These are phyloP conservation scores for Crinitomyces ghanaensis DNA, from an alignment of 805 yeast genomes.

Conservation along the genomic window DNA sequence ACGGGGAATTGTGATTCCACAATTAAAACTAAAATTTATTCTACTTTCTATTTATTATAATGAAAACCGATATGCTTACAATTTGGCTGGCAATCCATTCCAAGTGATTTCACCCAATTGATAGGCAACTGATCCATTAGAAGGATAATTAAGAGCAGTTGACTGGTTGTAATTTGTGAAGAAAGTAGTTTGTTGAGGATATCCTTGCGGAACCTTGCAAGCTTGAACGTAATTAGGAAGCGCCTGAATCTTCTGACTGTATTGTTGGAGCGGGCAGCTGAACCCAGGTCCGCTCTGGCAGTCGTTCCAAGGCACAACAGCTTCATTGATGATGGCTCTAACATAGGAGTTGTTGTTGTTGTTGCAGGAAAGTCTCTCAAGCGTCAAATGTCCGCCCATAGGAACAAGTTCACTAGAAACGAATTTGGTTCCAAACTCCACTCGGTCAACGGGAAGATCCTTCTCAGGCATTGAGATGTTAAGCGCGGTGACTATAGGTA, in stretches of 20 bases:
- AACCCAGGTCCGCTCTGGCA: slow-evolving; percentile 47
- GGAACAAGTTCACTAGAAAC: slow-evolving; percentile 41
- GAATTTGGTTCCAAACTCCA: slow-evolving; percentile 26
- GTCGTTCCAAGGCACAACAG: slow-evolving; percentile 38
- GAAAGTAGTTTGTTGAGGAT: slow-evolving; percentile 20
- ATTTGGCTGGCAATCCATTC: slow-evolving; percentile 11
- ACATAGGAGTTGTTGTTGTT: slow-evolving; percentile 29
- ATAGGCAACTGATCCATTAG: neutral
- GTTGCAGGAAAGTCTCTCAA: slow-evolving; percentile 40
- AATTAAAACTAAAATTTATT: no score
- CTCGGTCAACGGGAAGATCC: slow-evolving; percentile 32
- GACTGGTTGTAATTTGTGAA: slow-evolving; percentile 18
- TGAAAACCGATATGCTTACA: no score
- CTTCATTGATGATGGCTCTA: slow-evolving; percentile 41
- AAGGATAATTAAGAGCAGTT: slow-evolving; percentile 7
- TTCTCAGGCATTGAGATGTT: slow-evolving; percentile 34
- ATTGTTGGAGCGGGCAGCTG: slow-evolving; percentile 32
- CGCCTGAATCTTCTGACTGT: slow-evolving; percentile 7
- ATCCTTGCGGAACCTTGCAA: slow-evolving; percentile 12
- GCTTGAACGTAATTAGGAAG: slow-evolving; percentile 9
- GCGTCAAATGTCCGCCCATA: slow-evolving; percentile 43
- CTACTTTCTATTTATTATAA: no score
- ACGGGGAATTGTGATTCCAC: no score
- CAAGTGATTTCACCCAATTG: slow-evolving; percentile 8
- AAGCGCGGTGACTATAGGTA: slow-evolving; percentile 36